A percentile compares a stretch with the other conserved stretches of the same genome.
Conservation (phyloP, 345 rosid genomes). For the Aquilaria sinensis region DNA sequence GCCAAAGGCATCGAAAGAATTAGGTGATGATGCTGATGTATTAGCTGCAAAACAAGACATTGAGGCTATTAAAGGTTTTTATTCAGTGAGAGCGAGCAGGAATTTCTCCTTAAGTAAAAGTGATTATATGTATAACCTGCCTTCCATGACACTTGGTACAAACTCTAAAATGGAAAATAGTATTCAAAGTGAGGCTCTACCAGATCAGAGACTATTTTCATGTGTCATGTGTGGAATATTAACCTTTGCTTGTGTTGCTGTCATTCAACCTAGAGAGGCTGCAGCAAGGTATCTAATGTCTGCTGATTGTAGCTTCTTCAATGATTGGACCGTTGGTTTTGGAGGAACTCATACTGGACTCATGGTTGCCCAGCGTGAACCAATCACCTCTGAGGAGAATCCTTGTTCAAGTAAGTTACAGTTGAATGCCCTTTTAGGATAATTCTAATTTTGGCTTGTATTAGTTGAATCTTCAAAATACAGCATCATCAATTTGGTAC, state of each 20-base stretch:
- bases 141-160: constrained; percentile 5
- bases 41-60: constrained; percentile 23
- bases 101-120: constrained; percentile 26
- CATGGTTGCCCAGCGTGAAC: constrained; percentile 21
- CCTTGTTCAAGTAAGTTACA: constrained; percentile 40
- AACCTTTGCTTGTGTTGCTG: constrained; percentile 81
- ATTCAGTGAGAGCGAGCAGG: constrained; percentile 41
- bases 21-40: constrained; percentile 26
- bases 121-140: constrained; percentile 18
- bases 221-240: constrained; percentile 91
- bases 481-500: too few relatives aligned
- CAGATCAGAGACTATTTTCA: constrained; percentile 87
- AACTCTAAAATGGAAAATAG: constrained; percentile 22
- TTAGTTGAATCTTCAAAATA: too few relatives aligned
- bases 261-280: constrained; percentile 76
- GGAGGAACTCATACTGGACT: constrained; percentile 30
- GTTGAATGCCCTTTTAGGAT: not conserved
- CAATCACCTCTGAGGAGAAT: constrained; percentile 22
- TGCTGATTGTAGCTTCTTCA: constrained; percentile 86
- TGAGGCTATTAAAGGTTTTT: constrained; percentile 32
- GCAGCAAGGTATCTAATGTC: constrained; percentile 85
- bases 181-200: constrained; percentile 41
- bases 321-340: constrained; percentile 72
- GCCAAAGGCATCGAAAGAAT: constrained; percentile 28
- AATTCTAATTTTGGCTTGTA: not conserved